phyloP scores from a whole-genome alignment of 495 filamentous ascomycete species.

The Talaromyces borbonicus region DNA sequence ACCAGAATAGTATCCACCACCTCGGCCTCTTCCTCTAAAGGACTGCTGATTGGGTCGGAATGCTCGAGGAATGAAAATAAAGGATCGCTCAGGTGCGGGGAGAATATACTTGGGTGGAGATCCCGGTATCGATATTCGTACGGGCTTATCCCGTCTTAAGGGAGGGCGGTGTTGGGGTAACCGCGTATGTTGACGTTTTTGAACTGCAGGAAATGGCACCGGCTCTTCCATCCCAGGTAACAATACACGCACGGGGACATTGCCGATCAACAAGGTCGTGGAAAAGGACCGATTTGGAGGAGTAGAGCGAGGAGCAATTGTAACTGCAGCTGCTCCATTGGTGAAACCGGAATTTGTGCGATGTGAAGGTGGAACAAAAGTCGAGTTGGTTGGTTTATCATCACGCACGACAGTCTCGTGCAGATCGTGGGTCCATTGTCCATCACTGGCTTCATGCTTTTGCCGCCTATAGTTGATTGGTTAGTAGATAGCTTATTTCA shows the following conservation, averaged over 20 bases:
- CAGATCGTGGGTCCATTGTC: slow-evolving; percentile 89
- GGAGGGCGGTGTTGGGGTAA: slow-evolving; percentile 92
- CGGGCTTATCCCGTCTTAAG: slow-evolving; percentile 90
- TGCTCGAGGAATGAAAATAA: slow-evolving; percentile 95
- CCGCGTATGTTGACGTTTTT: slow-evolving; percentile 79
- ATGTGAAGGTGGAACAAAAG: slow-evolving; percentile 11
- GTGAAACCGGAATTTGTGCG: slow-evolving; percentile 10
- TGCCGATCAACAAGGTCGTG: slow-evolving; percentile 58
- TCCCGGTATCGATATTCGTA: slow-evolving; percentile 82
- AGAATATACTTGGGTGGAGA: slow-evolving; percentile 77
- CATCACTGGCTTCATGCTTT: slow-evolving; percentile 67
- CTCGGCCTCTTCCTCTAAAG: slow-evolving; percentile 56
- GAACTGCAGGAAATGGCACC: slow-evolving; percentile 58
- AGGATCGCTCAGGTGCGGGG: slow-evolving; percentile 78
- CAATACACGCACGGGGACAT: slow-evolving; percentile 72
- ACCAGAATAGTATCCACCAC: slow-evolving; percentile 54
- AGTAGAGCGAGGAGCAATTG: slow-evolving; percentile 37
- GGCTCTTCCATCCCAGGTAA: slow-evolving; percentile 64
- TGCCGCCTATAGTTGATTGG: slow-evolving; percentile 60
- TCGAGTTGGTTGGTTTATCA: slow-evolving; percentile 27
- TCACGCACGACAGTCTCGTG: slow-evolving; percentile 65
- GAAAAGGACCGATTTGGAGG: slow-evolving; percentile 60
- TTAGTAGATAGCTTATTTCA: too few species aligned
- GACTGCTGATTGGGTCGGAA: slow-evolving; percentile 86
- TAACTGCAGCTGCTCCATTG: slow-evolving; percentile 23